These are phyloP conservation scores for Plasmodium falciparum DNA, from an alignment of 169 alveolate genomes.

Conservation along the genomic window DNA sequence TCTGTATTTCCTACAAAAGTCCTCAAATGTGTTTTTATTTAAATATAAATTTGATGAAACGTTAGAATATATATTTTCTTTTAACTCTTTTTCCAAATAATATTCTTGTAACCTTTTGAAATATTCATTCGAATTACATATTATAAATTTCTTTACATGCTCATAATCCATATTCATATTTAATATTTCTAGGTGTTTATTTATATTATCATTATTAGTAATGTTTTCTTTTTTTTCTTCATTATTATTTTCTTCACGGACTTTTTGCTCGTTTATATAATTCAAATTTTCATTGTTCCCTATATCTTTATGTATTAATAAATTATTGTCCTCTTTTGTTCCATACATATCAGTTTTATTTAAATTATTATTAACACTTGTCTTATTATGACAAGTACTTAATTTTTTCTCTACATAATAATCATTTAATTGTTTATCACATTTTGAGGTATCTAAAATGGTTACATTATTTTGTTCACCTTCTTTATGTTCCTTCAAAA, in stretches of 20 bases:
- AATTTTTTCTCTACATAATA: neutral
- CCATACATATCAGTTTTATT: neutral
- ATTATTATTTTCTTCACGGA: neutral
- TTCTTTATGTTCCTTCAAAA: constrained; percentile 1
- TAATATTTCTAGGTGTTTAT: constrained; percentile 26
- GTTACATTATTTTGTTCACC: neutral
- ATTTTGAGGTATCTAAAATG: neutral
- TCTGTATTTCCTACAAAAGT: constrained; percentile 25
- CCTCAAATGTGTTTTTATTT: constrained; percentile 44
- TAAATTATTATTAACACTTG: neutral
- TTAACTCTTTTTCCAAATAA: constrained; percentile 39
- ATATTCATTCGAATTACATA: constrained; percentile 32
- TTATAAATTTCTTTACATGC: constrained; percentile 38
- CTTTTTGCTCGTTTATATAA: neutral
- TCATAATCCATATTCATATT: constrained; percentile 54
- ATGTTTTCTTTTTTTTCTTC: neutral
- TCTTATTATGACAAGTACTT: neutral
- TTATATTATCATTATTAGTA: neutral
- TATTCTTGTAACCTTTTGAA: constrained; percentile 32
- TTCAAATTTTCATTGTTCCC: neutral
- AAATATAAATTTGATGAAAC: constrained; percentile 32
- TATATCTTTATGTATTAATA: neutral
- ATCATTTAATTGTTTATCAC: neutral
- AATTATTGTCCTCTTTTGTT: neutral
- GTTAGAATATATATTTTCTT: constrained; percentile 31